Evolutionary conservation across 2,329 filamentous ascomycete species (phyloP).

Genomic region (Coleophoma eucalyptorum): DNA sequence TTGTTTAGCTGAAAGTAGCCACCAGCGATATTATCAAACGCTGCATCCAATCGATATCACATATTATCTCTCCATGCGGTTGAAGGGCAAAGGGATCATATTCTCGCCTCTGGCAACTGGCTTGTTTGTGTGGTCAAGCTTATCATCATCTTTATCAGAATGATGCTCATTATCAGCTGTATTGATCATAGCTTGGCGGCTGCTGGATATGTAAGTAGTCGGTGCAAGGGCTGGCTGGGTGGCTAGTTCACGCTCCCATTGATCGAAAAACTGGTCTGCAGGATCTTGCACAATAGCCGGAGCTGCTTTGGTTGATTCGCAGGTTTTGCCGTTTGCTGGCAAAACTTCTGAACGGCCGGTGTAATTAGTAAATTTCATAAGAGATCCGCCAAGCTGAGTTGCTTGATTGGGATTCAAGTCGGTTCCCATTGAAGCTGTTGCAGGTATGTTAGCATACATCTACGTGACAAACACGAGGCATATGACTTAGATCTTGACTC

Average conservation of each 20-base stretch:
- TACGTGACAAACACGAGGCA: neutral
- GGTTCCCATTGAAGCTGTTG: too few species aligned
- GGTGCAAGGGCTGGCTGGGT: neutral
- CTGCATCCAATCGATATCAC: too few species aligned
- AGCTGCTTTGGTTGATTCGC: neutral
- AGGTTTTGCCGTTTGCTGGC: neutral
- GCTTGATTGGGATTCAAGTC: too few species aligned
- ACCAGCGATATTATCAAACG: too few species aligned
- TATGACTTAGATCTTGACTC: neutral
- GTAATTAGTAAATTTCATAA: neutral
- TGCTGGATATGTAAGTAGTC: neutral
- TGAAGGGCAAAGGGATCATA: neutral
- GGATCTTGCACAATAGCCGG: neutral
- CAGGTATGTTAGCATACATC: neutral
- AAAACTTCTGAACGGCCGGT: neutral
- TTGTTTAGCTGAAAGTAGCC: too few species aligned
- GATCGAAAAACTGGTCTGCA: neutral
- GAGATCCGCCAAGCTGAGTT: neutral
- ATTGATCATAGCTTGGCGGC: neutral
- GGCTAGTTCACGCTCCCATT: neutral
- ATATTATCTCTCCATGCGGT: neutral
- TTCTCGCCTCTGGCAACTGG: neutral
- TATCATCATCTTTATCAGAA: neutral
- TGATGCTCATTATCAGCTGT: neutral
- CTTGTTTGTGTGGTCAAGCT: too few species aligned